Base-by-base conservation (phyloP, 73 alveolate genomes). In the Tetrahymena thermophila region DNA sequence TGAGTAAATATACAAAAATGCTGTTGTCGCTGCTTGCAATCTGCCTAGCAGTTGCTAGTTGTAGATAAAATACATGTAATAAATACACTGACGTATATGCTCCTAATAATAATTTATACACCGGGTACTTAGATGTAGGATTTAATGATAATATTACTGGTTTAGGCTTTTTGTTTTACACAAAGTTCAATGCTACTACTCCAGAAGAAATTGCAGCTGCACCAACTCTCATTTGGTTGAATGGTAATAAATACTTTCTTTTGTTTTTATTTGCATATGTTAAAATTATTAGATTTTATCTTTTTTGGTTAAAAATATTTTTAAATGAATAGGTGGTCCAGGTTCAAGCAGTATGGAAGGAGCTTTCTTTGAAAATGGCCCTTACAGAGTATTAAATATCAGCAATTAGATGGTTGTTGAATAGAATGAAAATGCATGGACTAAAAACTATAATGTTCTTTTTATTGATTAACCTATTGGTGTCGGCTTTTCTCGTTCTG, bases 261-360 rank as follows among this genome's bases (percentile, higher is more conserved):
- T 11, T 1, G 15, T 50, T 10, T 50, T 71, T 0, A 19, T 71
- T 40, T 40, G 10, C 10, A 40, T 7, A 40, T 28, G 11, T 71
- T 71, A 15, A 15, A 16, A 57, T 10, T 71, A 6, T 25, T 31
- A 7, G 7, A 71, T 50, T 21, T 50, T 2, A 50, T 19, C 5
- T 19, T 50, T 50, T 16, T 0, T 9, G 15, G 10, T 5, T 50
- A 15, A 31, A 71, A 23, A 71, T 28, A 3, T 28, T 28, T 71
- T 23, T 71, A 71, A 71, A 19, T 25, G 96, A 85, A 97, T 97
- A 94, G 99, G 99, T 57, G 99, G 99, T 0, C 99, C 99, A 19
- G 99, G 99, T 17, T 94, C 98, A 40, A 94, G 98, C 13, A 96
- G 98, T 43, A 96, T 96, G 96, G 93, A 95, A 71, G 99, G 99